Base-by-base conservation (phyloP, 257 asterid genomes). In the Ocimum tenuiflorum region DNA sequence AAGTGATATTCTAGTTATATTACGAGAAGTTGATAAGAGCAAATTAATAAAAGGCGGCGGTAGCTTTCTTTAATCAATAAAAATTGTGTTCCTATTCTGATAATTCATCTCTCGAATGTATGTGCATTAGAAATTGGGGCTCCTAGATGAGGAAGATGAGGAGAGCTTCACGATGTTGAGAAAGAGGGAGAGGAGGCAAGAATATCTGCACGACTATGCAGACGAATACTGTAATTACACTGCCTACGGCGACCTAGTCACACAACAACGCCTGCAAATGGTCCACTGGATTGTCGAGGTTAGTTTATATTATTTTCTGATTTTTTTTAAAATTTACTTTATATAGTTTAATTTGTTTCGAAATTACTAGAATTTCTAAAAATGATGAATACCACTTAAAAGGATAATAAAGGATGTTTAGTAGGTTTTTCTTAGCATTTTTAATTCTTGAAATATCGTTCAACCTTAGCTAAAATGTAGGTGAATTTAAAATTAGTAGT, bases 261-360 rank as follows among this genome's bases (percentile, higher is more conserved):
- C 87, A 71, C 89, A 87, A 82, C 95, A 92, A 69, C 95, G 99
- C 57, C 66, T 81, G 42, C 80, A 72, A 42, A 89, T 92, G 99
- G 95, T 89, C 57, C 94, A 89, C 73, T 89, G 96, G 99, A 92
- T 92, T 67, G 77, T 89, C 61, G 95, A 90, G 97, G 99, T 90
- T 66, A 38, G 81, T 36, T n/a, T 48, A 2, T 45, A 70, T 35
- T 42, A 54, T 23, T 19, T 13, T 10, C n/a, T 53, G 60, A 18
- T 62, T 19, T 41, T 36, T 14, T 41, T 48, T 31, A 8, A 38
- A 20, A 9, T 60, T 49, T 35, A 3, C 57, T 49, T 45, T 47
- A 17, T 24, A 18, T 56, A 17, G 12, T 48, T 17, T 53, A 14
- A 43, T 13, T 4, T 13, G n/a, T 35, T 33, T 52, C 20, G 8